Percentiles rank a stretch among this genome's conserved stretches.
Conservation (phyloP, 2,329 filamentous ascomycete species). For the Westerdykella ornata region DNA sequence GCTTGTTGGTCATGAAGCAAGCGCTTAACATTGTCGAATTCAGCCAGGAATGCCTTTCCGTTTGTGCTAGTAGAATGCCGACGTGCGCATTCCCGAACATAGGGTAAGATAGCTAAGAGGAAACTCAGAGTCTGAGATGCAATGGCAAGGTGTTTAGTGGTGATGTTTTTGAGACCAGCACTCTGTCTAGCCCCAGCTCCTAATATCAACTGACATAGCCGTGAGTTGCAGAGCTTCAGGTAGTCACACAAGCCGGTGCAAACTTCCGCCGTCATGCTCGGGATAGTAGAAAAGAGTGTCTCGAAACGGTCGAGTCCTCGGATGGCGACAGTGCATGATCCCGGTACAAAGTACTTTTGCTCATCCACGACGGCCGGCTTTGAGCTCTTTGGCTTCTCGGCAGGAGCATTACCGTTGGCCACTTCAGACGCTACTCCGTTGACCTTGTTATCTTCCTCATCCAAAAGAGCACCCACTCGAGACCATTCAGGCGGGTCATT, state of each 20-base stretch:
- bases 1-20: slow-evolving; percentile 83
- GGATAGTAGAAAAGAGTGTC: slow-evolving; percentile 74
- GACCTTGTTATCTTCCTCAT: slow-evolving; percentile 13
- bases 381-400: slow-evolving; percentile 42
- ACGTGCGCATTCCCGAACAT: slow-evolving; percentile 84
- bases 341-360: slow-evolving; percentile 77
- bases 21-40: slow-evolving; percentile 82
- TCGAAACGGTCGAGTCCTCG: slow-evolving; percentile 76
- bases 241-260: slow-evolving; percentile 74
- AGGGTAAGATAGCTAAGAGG: slow-evolving; percentile 77
- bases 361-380: slow-evolving; percentile 67
- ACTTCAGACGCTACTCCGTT: slow-evolving; percentile 17
- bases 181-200: slow-evolving; percentile 65
- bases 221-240: slow-evolving; percentile 88
- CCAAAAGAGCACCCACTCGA: slow-evolving; percentile 44
- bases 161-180: slow-evolving; percentile 66
- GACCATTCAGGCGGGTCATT: slow-evolving; percentile 63
- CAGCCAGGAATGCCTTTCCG: slow-evolving; percentile 53
- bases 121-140: slow-evolving; percentile 86
- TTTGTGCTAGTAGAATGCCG: slow-evolving; percentile 51
- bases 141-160: slow-evolving; percentile 86
- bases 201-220: slow-evolving; percentile 91
- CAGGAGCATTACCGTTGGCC: slow-evolving; percentile 29
- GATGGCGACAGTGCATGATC: slow-evolving; percentile 75
- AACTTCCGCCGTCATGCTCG: slow-evolving; percentile 81